phyloP scores from a whole-genome alignment of 1,284 basidiomycete species.

The Anthracocystis panici-leucophaei region DNA sequence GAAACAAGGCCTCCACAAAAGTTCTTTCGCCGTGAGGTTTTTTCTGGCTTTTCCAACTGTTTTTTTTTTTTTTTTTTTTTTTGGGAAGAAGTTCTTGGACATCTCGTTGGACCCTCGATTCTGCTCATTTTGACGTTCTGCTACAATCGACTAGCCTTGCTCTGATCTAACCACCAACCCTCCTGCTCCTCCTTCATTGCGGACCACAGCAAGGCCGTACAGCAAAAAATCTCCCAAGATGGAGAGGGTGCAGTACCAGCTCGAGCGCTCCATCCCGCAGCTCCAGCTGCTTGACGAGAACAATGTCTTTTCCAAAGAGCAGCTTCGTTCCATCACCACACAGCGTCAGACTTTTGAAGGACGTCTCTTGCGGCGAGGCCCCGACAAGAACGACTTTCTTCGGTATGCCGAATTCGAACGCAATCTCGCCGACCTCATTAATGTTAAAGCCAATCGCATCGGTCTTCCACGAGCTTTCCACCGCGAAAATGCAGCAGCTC shows the following conservation, averaged over 20 bases:
- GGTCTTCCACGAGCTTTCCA: slow-evolving; percentile 53
- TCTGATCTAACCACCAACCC: not conserved
- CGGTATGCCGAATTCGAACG: slow-evolving; percentile 94
- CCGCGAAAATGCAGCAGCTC: slow-evolving; percentile 50
- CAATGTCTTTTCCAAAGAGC: slow-evolving; percentile 84
- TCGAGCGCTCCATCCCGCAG: slow-evolving; percentile 96
- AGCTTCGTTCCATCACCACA: slow-evolving; percentile 80
- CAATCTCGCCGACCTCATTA: slow-evolving; percentile 69
- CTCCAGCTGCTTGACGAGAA: slow-evolving; percentile 92
- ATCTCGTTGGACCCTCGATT: slow-evolving; percentile 1
- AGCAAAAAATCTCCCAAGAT: slow-evolving; percentile 71
- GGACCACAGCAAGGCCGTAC: not conserved
- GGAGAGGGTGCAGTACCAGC: slow-evolving; percentile 94
- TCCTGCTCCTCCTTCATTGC: no score
- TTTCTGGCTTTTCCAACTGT: not conserved
- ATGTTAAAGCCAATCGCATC: slow-evolving; percentile 46
- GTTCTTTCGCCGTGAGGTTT: not conserved
- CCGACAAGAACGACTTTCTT: slow-evolving; percentile 88
- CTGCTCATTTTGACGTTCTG: not conserved
- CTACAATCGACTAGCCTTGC: not conserved
- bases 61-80: slow-evolving; percentile 11
- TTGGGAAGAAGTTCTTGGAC: slow-evolving; percentile 2
- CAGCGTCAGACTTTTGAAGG: slow-evolving; percentile 87
- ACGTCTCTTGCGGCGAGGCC: slow-evolving; percentile 82
- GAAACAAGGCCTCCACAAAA: slow-evolving; percentile 5